phyloP scores from a whole-genome alignment of 2,329 filamentous ascomycete species.

The Rutstroemia sp. region DNA sequence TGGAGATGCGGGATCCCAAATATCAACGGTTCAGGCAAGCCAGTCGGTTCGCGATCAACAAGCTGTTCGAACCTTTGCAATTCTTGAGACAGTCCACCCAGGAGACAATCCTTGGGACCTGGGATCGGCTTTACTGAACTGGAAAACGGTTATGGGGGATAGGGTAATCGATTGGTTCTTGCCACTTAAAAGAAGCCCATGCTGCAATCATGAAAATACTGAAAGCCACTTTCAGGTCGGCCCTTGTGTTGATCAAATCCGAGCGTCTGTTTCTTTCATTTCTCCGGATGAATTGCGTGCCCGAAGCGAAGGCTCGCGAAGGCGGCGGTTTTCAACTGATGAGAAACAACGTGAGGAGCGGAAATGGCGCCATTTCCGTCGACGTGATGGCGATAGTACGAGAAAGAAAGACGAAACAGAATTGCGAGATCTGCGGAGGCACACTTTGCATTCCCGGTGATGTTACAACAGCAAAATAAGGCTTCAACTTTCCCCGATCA shows the following conservation, averaged over 20 bases:
- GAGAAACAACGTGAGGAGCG: background rate
- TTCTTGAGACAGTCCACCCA: slow-evolving; percentile 58
- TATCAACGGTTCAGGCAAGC: background rate
- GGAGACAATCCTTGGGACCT: slow-evolving; percentile 85
- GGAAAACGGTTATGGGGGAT: slow-evolving; percentile 72
- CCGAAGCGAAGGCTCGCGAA: background rate
- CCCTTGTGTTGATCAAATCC: slow-evolving; percentile 49
- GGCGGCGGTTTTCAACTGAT: background rate
- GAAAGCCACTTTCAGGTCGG: slow-evolving; percentile 64
- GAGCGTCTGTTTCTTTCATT: slow-evolving; percentile 23
- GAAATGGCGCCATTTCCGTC: background rate
- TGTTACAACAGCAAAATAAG: no score
- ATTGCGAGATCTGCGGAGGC: slow-evolving; percentile 3
- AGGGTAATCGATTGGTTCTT: slow-evolving; percentile 70
- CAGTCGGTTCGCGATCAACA: slow-evolving; percentile 15
- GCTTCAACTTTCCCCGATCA: no score
- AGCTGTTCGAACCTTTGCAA: slow-evolving; percentile 65
- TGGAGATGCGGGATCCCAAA: background rate
- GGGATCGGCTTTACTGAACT: slow-evolving; percentile 57
- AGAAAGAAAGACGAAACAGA: slow-evolving; percentile 8
- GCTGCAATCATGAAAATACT: slow-evolving; percentile 56
- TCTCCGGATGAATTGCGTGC: background rate
- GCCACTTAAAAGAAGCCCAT: slow-evolving; percentile 69
- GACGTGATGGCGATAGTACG: background rate
- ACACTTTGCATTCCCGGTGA: background rate